Evolutionary conservation across 495 filamentous ascomycete genomes (phyloP).

Genomic region (Coniosporium apollinis): DNA sequence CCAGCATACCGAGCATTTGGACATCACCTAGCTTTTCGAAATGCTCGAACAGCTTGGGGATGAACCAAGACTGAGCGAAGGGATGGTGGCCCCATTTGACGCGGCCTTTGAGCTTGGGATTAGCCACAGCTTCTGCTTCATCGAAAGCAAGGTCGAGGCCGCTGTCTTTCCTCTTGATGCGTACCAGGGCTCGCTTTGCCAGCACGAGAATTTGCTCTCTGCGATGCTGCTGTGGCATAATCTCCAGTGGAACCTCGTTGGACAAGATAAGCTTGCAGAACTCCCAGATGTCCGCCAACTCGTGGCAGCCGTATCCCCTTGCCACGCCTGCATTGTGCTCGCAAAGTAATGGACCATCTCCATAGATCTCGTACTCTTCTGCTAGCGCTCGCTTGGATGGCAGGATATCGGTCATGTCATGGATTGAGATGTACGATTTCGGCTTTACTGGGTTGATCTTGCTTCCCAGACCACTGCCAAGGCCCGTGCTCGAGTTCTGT

Average conservation of each 20-base stretch:
- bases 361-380: conserved; percentile 65
- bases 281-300: conserved; percentile 72
- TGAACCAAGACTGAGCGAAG: conserved; percentile 54
- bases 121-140: conserved; percentile 14
- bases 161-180: conserved; percentile 25
- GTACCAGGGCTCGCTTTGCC: conserved; percentile 28
- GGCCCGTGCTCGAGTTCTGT: conserved; percentile 29
- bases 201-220: conserved; percentile 44
- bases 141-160: conserved; percentile 33
- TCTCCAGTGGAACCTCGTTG: conserved; percentile 52
- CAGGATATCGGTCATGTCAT: conserved; percentile 48
- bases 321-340: conserved; percentile 67
- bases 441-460: conserved; percentile 20
- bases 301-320: conserved; percentile 49
- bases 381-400: conserved; percentile 67
- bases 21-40: conserved; percentile 67
- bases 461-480: conserved; percentile 25
- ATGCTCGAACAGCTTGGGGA: conserved; percentile 47
- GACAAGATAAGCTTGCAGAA: conserved; percentile 62
- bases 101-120: conserved; percentile 28
- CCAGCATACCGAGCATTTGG: conserved; percentile 91
- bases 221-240: conserved; percentile 32
- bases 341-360: conserved; percentile 62
- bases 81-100: conserved; percentile 81
- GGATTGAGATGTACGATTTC: conserved; percentile 48